Base-by-base conservation (phyloP, 805 yeast species). In the Scheffersomyces lignosus region DNA sequence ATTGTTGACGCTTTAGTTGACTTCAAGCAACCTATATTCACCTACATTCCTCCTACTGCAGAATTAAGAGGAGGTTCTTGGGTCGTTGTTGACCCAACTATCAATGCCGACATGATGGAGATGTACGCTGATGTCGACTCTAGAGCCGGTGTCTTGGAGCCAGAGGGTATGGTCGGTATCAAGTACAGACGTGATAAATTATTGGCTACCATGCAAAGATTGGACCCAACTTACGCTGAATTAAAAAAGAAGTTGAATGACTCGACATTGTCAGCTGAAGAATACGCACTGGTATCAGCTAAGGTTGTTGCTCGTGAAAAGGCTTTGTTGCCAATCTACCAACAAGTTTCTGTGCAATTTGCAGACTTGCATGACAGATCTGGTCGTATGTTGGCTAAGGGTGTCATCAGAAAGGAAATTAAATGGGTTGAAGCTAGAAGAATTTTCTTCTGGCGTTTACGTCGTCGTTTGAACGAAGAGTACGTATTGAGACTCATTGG, bases 51-150 rank as follows among this genome's bases (percentile, higher is more conserved):
- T 35, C 99, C 99, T 41, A 80, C 85, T 49, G 99, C 98, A 64
- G 99, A 93, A 69, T 77, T 93, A 51, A 86, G 99, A 78, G 99
- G 99, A 74, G 99, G 99, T 63, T 91, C 99, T 17, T 93, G 99
- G 99, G 99, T 95, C 38, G 99, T 93, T 51, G 96, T 93, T 60
- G 99, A 93, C 67, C 97, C 99, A 47, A 87, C 97, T 34, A 93
- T 93, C 71, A 93, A 95, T 66, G 66, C 85, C 31, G 97, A 90
- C 45, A 87, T 87, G 87, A 95, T 93, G 96, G 99, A 93, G 71
- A 91, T 93, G 97, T 93, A 91, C 56, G 98, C 98, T 15, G 99
- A 95, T 64, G 83, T 79, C 34, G 93, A 93, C 37, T 77, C 98
- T 8, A 80, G 99, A 63, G 99, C 89, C 27, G 98, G 99, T 81